These are phyloP conservation scores for Myriangium duriaei DNA, from an alignment of 2,329 filamentous ascomycete genomes.

Conservation along the genomic window DNA sequence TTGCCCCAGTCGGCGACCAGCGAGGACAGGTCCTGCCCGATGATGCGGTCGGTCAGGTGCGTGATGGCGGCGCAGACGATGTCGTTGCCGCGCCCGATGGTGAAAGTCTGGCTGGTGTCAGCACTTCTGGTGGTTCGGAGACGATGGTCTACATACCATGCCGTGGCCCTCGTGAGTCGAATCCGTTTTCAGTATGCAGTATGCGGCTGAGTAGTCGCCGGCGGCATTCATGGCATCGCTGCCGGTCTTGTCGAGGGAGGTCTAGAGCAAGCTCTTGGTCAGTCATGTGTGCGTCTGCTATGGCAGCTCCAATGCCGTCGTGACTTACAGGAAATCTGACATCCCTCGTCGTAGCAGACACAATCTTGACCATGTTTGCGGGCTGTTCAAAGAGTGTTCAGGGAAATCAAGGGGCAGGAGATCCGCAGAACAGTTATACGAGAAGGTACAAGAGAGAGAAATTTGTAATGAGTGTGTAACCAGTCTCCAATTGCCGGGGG, in stretches of 20 bases:
- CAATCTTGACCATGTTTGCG: slow-evolving; percentile 34
- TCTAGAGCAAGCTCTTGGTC: slow-evolving; percentile 31
- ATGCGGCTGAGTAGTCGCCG: slow-evolving; percentile 86
- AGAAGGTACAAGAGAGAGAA: too few species aligned
- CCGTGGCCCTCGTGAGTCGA: slow-evolving; percentile 59
- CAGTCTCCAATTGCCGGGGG: too few species aligned
- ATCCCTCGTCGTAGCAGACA: slow-evolving; percentile 33
- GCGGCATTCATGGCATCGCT: slow-evolving; percentile 95
- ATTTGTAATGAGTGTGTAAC: too few species aligned
- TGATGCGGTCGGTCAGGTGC: slow-evolving; percentile 63
- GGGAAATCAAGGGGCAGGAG: too few species aligned
- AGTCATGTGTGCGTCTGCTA: slow-evolving; percentile 7
- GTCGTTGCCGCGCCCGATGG: slow-evolving; percentile 81
- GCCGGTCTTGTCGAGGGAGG: slow-evolving; percentile 91
- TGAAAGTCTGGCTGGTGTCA: slow-evolving; percentile 52
- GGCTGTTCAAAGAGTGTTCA: too few species aligned
- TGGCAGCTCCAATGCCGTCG: not conserved
- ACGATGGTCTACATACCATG: slow-evolving; percentile 45
- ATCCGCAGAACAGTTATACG: too few species aligned
- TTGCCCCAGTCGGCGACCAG: slow-evolving; percentile 72
- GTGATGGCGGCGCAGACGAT: slow-evolving; percentile 78
- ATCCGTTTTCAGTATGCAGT: slow-evolving; percentile 80
- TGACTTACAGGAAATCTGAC: slow-evolving; percentile 35
- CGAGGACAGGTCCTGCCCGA: slow-evolving; percentile 61
- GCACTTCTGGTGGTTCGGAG: slow-evolving; percentile 1